Evolutionary conservation across 176 grass and related monocot species (phyloP).

Genomic region (Eleusine coracana): DNA sequence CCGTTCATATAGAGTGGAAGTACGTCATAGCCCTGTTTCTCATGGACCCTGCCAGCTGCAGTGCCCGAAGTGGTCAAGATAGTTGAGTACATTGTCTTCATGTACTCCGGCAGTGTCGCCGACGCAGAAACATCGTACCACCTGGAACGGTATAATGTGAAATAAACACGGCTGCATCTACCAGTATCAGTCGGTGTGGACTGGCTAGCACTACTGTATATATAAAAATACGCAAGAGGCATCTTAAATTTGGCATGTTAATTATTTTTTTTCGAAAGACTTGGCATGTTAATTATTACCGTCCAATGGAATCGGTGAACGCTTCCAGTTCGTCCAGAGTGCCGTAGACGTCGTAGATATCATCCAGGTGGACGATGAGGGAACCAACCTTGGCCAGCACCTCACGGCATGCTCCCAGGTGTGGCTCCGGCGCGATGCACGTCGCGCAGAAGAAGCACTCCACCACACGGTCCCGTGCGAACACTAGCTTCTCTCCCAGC

Average conservation of each 20-base stretch:
- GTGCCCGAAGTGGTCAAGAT: slow-evolving; percentile 33
- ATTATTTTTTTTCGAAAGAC: no score
- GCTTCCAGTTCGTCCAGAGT: neutral
- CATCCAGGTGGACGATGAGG: slow-evolving; percentile 29
- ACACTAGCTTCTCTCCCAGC: slow-evolving; percentile 36
- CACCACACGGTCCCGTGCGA: slow-evolving; percentile 47
- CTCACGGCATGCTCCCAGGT: neutral
- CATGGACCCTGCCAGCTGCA: slow-evolving; percentile 28
- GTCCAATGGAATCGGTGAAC: slow-evolving; percentile 2
- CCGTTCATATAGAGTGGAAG: slow-evolving; percentile 44
- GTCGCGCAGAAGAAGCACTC: slow-evolving; percentile 32
- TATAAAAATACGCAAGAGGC: no score
- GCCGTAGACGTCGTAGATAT: slow-evolving; percentile 13
- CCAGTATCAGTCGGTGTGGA: neutral
- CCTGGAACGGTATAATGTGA: neutral
- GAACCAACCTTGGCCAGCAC: slow-evolving; percentile 6
- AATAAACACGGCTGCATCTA: no score
- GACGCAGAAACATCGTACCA: neutral
- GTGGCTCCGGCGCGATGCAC: slow-evolving; percentile 24
- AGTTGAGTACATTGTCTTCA: slow-evolving; percentile 40
- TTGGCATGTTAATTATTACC: neutral
- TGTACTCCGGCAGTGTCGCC: slow-evolving; percentile 49
- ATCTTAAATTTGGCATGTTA: no score
- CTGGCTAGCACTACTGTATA: neutral
- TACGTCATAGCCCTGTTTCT: slow-evolving; percentile 34